These are phyloP conservation scores for Chlorella ohadii DNA, from an alignment of 139 green algal species.

Conservation along the genomic window DNA sequence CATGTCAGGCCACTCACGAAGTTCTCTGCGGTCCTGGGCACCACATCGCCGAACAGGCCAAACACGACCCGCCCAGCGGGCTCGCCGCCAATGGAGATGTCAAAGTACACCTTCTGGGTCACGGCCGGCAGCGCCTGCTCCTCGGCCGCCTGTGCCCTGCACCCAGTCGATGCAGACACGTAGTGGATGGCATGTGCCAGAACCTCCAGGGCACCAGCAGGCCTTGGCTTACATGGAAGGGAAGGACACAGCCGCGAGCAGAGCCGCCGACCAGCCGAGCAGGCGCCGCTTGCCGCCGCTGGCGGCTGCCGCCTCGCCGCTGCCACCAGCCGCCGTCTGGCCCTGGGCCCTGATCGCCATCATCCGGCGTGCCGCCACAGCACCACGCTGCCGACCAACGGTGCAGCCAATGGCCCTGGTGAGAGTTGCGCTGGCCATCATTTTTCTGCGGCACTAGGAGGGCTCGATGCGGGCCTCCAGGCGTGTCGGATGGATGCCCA, in stretches of 20 bases:
- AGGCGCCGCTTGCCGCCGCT: slow-evolving; percentile 23
- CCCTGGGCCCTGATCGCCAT: too few relatives aligned
- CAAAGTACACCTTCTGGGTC: slow-evolving; percentile 68
- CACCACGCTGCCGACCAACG: too few relatives aligned
- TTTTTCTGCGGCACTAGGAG: too few relatives aligned
- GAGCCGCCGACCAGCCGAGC: background rate
- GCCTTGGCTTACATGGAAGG: too few relatives aligned
- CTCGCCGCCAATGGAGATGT: slow-evolving; percentile 67
- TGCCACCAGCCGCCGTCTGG: background rate
- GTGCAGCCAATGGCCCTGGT: too few relatives aligned
- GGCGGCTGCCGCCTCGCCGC: background rate
- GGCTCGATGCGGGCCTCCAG: too few relatives aligned
- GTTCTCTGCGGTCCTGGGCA: slow-evolving; percentile 74
- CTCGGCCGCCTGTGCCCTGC: background rate
- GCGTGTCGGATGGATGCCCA: background rate
- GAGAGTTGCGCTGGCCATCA: too few relatives aligned
- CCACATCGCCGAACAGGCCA: slow-evolving; percentile 74
- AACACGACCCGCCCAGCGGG: slow-evolving; percentile 73
- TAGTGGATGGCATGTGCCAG: too few relatives aligned
- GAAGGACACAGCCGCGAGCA: too few relatives aligned
- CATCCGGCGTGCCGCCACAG: too few relatives aligned
- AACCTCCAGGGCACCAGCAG: too few relatives aligned
- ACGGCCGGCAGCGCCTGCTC: slow-evolving; percentile 1
- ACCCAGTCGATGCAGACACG: too few relatives aligned
- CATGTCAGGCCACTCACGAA: slow-evolving; percentile 45